phyloP scores from a whole-genome alignment of 495 filamentous ascomycete genomes.

The Aspergillus asperescens region DNA sequence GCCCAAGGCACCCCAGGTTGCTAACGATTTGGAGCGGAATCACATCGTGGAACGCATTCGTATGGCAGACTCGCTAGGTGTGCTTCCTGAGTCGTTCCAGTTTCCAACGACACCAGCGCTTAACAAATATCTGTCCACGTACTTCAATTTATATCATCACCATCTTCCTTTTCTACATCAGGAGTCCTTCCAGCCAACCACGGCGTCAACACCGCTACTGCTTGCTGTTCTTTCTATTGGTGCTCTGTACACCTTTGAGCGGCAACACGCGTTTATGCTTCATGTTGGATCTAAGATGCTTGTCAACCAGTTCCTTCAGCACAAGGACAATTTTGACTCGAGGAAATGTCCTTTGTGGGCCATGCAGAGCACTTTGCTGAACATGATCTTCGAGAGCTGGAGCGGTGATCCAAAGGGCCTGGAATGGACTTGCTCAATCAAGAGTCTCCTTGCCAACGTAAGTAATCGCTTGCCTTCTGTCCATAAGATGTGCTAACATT shows the following conservation, averaged over 20 bases:
- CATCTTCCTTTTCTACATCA: slow-evolving; percentile 96
- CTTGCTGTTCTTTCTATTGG: slow-evolving; percentile 93
- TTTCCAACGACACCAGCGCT: slow-evolving; percentile 69
- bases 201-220: slow-evolving; percentile 72
- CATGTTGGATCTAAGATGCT: slow-evolving; percentile 96
- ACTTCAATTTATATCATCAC: slow-evolving; percentile 96
- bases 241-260: slow-evolving; percentile 93
- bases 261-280: slow-evolving; percentile 92
- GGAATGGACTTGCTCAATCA: slow-evolving; percentile 98
- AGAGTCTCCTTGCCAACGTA: slow-evolving; percentile 82
- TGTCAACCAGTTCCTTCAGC: slow-evolving; percentile 93
- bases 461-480: background rate
- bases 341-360: slow-evolving; percentile 95
- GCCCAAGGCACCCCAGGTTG: slow-evolving; percentile 60
- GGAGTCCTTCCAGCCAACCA: slow-evolving; percentile 77
- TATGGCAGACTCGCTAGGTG: slow-evolving; percentile 67
- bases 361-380: slow-evolving; percentile 91
- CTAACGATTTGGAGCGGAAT: slow-evolving; percentile 73
- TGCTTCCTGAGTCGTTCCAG: slow-evolving; percentile 85
- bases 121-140: slow-evolving; percentile 88
- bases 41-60: slow-evolving; percentile 82
- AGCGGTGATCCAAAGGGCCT: slow-evolving; percentile 96
- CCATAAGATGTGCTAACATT: background rate
- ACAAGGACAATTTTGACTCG: slow-evolving; percentile 98
- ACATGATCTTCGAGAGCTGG: slow-evolving; percentile 99